Conservation (phyloP, 1,139 yeast species). For the Meyerozyma smithsonii region DNA sequence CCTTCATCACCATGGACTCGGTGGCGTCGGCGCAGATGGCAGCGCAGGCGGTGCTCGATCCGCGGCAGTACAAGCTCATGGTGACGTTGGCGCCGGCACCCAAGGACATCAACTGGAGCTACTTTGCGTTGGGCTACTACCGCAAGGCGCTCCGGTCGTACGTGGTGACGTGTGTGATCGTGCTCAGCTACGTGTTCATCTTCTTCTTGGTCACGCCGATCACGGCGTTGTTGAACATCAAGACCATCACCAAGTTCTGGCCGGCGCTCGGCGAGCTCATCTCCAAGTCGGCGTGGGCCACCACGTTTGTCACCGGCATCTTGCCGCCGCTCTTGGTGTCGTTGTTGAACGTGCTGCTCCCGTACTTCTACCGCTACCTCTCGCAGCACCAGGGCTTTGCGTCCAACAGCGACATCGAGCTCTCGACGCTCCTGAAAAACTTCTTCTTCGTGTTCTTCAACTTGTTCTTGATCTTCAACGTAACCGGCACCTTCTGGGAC, state of each 20-base stretch:
- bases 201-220: conserved; percentile 71
- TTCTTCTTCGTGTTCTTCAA: conserved; percentile 82
- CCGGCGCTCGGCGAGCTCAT: conserved; percentile 68
- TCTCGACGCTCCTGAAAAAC: conserved; percentile 74
- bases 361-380: conserved; percentile 69
- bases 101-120: conserved; percentile 78
- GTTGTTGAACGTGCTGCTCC: conserved; percentile 64
- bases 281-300: conserved; percentile 50
- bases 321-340: conserved; percentile 47
- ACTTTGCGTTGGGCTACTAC: conserved; percentile 54
- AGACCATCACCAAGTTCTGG: conserved; percentile 64
- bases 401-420: conserved; percentile 77
- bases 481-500: conserved; percentile 69
- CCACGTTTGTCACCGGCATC: conserved; percentile 69
- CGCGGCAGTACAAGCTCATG: conserved; percentile 66
- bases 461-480: conserved; percentile 76
- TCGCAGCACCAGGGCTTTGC: conserved; percentile 70
- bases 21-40: conserved; percentile 88
- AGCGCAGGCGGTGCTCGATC: conserved; percentile 84
- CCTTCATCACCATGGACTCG: conserved; percentile 80
- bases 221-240: conserved; percentile 66
- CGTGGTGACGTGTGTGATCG: conserved; percentile 58
- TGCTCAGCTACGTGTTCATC: conserved; percentile 59
- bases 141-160: conserved; percentile 58
- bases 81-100: conserved; percentile 86